phyloP scores from a whole-genome alignment of 2,329 filamentous ascomycete genomes.

The Botrytis squamosa region DNA sequence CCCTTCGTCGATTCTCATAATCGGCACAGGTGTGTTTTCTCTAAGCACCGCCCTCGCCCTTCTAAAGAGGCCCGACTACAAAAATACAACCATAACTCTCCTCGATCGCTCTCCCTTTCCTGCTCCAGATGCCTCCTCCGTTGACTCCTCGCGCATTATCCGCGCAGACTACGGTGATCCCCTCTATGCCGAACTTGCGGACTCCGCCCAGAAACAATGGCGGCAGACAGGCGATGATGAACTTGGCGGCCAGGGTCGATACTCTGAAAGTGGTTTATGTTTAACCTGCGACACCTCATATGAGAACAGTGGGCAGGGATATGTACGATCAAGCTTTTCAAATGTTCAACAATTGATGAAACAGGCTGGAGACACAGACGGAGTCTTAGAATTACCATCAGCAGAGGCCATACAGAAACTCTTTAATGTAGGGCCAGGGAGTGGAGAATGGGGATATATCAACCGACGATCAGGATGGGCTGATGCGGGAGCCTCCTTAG shows the following conservation, averaged over 20 bases:
- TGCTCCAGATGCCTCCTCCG: constrained; percentile 57
- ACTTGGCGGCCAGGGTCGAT: constrained; percentile 63
- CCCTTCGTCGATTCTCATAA: constrained; percentile 59
- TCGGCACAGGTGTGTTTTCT: constrained; percentile 60
- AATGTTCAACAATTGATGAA: constrained; percentile 52
- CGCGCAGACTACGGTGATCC: constrained; percentile 77
- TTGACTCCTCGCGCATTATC: constrained; percentile 64
- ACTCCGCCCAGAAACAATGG: constrained; percentile 68
- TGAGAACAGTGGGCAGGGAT: constrained; percentile 43
- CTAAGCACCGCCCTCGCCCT: constrained; percentile 70
- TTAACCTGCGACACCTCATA: constrained; percentile 55
- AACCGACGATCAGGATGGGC: constrained; percentile 79
- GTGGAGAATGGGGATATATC: constrained; percentile 67
- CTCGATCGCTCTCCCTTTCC: constrained; percentile 60
- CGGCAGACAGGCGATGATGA: constrained; percentile 51
- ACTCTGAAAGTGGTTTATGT: constrained; percentile 67
- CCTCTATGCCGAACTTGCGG: constrained; percentile 72
- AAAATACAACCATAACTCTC: constrained; percentile 53
- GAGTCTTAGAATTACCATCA: constrained; percentile 44
- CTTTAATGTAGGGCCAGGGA: constrained; percentile 50
- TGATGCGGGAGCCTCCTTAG: constrained; percentile 70
- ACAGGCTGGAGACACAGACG: constrained; percentile 35
- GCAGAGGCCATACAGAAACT: constrained; percentile 46
- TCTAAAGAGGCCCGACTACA: constrained; percentile 57
- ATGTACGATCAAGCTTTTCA: constrained; percentile 58